Conservation (phyloP, 1,284 basidiomycete species). For the Tetrapyrgos nigripes region DNA sequence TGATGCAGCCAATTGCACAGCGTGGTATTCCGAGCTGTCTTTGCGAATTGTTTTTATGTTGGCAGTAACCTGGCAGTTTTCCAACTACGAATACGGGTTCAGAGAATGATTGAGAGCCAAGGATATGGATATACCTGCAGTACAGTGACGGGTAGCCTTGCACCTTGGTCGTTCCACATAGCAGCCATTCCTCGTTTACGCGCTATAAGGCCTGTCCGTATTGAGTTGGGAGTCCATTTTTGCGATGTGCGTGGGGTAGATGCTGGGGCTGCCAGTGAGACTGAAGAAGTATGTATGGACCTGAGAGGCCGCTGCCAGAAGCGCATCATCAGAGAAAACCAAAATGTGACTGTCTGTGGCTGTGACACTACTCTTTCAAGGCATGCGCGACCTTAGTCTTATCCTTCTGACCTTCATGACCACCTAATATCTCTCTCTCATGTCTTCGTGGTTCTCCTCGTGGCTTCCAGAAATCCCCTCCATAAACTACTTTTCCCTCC, state of each 20-base stretch:
- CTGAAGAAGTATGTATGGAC: constrained; percentile 44
- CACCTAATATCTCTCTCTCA: constrained; percentile 17
- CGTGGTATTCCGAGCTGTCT: constrained; percentile 79
- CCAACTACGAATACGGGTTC: constrained; percentile 54
- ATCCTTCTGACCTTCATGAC: background rate
- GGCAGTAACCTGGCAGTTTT: constrained; percentile 86
- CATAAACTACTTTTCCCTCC: constrained; percentile 70
- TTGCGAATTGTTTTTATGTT: constrained; percentile 70
- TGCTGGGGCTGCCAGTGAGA: constrained; percentile 31
- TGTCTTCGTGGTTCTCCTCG: constrained; percentile 48
- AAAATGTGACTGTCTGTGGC: background rate
- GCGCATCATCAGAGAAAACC: background rate
- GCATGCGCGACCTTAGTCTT: background rate
- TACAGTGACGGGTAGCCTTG: constrained; percentile 90
- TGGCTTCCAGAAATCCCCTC: constrained; percentile 70
- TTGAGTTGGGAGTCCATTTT: constrained; percentile 89
- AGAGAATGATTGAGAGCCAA: background rate
- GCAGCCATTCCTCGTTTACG: constrained; percentile 96
- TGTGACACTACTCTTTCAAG: background rate
- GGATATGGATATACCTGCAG: constrained; percentile 77
- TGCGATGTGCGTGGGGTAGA: constrained; percentile 28
- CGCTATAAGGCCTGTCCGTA: constrained; percentile 94
- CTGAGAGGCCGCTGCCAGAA: constrained; percentile 32
- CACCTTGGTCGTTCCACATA: constrained; percentile 92
- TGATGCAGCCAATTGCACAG: constrained; percentile 85